Base-by-base conservation (phyloP, 1,284 basidiomycete genomes). In the Ganoderma lingzhi region DNA sequence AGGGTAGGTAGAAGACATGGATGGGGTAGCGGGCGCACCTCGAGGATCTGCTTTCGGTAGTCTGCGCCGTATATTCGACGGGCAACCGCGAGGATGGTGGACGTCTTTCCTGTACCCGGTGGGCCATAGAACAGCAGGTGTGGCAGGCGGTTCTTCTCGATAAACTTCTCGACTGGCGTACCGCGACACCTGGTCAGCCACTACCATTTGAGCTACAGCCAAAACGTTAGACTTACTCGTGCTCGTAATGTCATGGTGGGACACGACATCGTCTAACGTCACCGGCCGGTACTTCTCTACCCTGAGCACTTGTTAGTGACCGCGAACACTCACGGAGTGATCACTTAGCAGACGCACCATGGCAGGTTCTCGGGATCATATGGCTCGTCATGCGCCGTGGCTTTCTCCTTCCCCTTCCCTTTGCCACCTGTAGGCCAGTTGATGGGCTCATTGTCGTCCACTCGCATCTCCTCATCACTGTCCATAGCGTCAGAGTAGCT, bases 41-140 rank as follows among this genome's bases (percentile, higher is more conserved):
- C 97, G 0, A 99, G 89, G 28, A 98, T 97, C 79, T 98, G 96
- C 79, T 97, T 98, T 70, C 88, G 86, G 80, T 88, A 97, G 63
- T 87, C 87, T 15, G 84, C 77, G 0, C 97, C 97, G 78, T 98
- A 99, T 83, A 99, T 94, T 74, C 94, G 89, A 59, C 96, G 88
- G 28, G 97, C 97, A 44, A 99, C 93, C 10, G 98, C 98, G n/a
- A 99, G 86, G 71, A 99, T 97, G 0, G 97, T 99, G 0, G 96
- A 97, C 2, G 97, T 99, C 82, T 99, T 99, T 63, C 97, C 97
- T 0, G 97, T 99, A 19, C 95, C 98, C 19, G 98, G 98, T 42
- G 98, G 98, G 0, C 98, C 98, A 78, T 99, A 99, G 82, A 99
- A 96, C 59, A 99, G 86, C 30, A 99, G 85, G 82, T 99, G 98